Percentiles rank a stretch among this genome's conserved stretches.
These are phyloP conservation scores for Gardenia jasminoides DNA, from an alignment of 257 asterid species.

Conservation along the genomic window DNA sequence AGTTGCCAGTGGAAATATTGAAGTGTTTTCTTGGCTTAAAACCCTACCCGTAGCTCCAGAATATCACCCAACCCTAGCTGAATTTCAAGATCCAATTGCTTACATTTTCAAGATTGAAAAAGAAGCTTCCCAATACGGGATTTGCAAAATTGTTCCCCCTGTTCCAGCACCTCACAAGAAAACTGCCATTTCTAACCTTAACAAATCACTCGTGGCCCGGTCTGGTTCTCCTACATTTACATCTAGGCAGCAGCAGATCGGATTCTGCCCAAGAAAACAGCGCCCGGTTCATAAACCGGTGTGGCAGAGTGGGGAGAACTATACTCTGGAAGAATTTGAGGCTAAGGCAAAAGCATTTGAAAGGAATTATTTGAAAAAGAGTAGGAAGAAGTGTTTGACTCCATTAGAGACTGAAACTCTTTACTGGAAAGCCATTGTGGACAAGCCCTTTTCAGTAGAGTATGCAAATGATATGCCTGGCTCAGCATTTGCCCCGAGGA, in stretches of 20 bases:
- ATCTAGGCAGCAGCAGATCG: conserved; percentile 98
- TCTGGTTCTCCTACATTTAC: conserved; percentile 73
- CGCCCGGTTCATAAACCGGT: conserved; percentile 95
- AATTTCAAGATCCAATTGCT: conserved; percentile 96
- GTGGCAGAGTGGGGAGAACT: conserved; percentile 95
- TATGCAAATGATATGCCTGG: conserved; percentile 99
- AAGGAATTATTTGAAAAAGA: conserved; percentile 65
- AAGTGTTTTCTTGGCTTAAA: conserved; percentile 86
- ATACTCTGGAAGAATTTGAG: conserved; percentile 69
- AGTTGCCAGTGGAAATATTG: conserved; percentile 49
- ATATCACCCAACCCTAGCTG: conserved; percentile 83
- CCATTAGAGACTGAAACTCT: conserved; percentile 78
- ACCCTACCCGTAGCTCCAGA: conserved; percentile 95
- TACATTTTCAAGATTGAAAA: conserved; percentile 98
- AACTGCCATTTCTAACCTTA: conserved; percentile 62
- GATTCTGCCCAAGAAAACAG: conserved; percentile 91
- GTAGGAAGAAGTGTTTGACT: conserved; percentile 44
- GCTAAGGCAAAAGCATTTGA: conserved; percentile 79
- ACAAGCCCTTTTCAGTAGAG: conserved; percentile 92
- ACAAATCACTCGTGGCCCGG: conserved; percentile 71
- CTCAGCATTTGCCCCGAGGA: conserved; percentile 69
- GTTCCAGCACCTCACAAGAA: conserved; percentile 64
- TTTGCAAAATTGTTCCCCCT: conserved; percentile 96
- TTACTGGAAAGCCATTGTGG: conserved; percentile 91
- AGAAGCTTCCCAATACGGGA: conserved; percentile 89